Conservation (phyloP, 192 early-diverging fungal species). For the Phycomyces blakesleeanus region DNA sequence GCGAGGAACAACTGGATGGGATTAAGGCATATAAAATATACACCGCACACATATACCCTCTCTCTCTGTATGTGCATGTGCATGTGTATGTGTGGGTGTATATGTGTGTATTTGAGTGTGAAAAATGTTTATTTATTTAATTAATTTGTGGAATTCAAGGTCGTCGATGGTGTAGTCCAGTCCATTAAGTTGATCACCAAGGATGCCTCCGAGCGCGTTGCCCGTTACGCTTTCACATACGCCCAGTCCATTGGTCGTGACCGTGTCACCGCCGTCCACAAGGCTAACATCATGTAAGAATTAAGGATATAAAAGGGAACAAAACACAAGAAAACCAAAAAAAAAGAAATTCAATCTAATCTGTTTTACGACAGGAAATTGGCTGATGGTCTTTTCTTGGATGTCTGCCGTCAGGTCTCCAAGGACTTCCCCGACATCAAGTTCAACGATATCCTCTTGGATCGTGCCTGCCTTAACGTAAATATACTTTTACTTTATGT, state of each 20-base stretch:
- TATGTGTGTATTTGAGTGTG: too few species aligned
- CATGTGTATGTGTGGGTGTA: too few species aligned
- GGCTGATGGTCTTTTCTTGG: conserved; percentile 96
- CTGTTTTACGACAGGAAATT: conserved; percentile 56
- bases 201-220: conserved; percentile 87
- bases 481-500: neutral
- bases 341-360: neutral
- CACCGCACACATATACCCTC: too few species aligned
- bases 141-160: too few species aligned
- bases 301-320: neutral
- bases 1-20: neutral
- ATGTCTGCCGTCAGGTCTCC: conserved; percentile 87
- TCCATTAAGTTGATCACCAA: conserved; percentile 99
- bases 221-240: conserved; percentile 94
- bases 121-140: too few species aligned
- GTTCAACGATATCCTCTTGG: conserved; percentile 89
- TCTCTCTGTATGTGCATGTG: too few species aligned
- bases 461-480: conserved; percentile 83
- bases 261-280: conserved; percentile 96
- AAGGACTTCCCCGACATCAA: conserved; percentile 88
- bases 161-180: conserved; percentile 96
- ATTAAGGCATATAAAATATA: neutral
- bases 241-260: conserved; percentile 85
- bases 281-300: conserved; percentile 88
- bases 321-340: neutral